Evolutionary conservation across 169 alveolate genomes (phyloP).

Genomic region (Nephromyces sp.): DNA sequence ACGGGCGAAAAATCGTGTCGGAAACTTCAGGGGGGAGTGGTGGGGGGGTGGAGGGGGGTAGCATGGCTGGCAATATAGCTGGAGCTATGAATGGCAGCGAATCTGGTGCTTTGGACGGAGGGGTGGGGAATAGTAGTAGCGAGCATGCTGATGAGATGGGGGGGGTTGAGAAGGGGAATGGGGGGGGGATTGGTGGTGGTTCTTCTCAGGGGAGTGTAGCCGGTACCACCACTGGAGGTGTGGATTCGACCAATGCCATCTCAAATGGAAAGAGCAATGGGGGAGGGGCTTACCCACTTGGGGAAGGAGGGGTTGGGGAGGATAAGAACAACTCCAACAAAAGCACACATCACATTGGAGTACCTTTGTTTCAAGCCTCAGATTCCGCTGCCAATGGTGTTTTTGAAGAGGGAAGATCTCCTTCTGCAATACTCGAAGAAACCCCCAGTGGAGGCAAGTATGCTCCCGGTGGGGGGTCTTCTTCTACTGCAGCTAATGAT

Average conservation of each 20-base stretch:
- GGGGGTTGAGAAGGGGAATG: not conserved
- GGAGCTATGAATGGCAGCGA: slow-evolving; percentile 2
- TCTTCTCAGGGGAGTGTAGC: slow-evolving; percentile 8
- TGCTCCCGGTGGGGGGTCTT: no score
- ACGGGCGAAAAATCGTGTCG: slow-evolving; percentile 55
- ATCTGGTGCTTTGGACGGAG: slow-evolving; percentile 19
- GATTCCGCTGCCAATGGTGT: no score
- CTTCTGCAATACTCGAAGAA: no score
- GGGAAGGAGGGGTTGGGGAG: not conserved
- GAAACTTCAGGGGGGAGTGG: slow-evolving; percentile 1
- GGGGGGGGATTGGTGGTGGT: not conserved
- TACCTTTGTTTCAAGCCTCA: no score
- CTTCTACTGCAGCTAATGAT: no score
- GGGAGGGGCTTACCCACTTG: not conserved
- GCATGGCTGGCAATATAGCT: not conserved
- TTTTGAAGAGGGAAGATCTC: no score
- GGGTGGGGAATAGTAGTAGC: slow-evolving; percentile 23
- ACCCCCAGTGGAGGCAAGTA: no score
- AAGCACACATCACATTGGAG: no score
- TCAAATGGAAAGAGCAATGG: not conserved
- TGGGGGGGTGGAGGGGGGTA: not conserved
- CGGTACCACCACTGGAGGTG: not conserved
- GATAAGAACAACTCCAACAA: not conserved
- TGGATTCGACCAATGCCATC: slow-evolving; percentile 4
- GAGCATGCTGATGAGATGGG: not conserved